Evolutionary conservation across 2,329 filamentous ascomycete genomes (phyloP).

Genomic region (Claviceps purpurea): DNA sequence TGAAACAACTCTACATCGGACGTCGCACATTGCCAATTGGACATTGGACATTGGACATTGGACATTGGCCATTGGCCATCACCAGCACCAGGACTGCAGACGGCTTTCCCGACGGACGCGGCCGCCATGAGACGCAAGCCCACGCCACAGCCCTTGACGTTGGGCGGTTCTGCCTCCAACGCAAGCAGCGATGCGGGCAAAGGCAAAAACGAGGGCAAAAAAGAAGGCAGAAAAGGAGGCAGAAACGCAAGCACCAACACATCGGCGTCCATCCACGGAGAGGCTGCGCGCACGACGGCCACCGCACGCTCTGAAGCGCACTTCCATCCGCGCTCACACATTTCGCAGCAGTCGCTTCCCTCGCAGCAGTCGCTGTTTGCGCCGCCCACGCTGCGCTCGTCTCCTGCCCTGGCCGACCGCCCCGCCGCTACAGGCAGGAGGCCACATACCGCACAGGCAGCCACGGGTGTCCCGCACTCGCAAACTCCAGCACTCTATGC

Average conservation of each 20-base stretch:
- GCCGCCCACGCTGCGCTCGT: neutral
- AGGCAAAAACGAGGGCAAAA: neutral
- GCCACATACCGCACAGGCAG: slow-evolving; percentile 10
- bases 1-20: too few species aligned
- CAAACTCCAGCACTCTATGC: neutral
- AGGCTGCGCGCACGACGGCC: neutral
- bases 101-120: neutral
- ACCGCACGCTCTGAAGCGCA: neutral
- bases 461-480: slow-evolving; percentile 7
- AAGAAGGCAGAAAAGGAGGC: neutral
- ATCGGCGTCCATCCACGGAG: neutral
- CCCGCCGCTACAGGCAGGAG: slow-evolving; percentile 24
- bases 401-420: slow-evolving; percentile 30
- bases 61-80: too few species aligned
- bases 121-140: slow-evolving; percentile 42
- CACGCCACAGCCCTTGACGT: slow-evolving; percentile 43
- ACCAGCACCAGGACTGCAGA: neutral
- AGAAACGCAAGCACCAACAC: neutral
- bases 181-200: neutral
- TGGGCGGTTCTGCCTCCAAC: slow-evolving; percentile 26
- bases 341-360: slow-evolving; percentile 6
- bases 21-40: too few species aligned
- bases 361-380: neutral
- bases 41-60: too few species aligned
- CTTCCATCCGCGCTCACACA: neutral